phyloP scores from a whole-genome alignment of 179 eudicot genomes.

The Gypsophila paniculata region DNA sequence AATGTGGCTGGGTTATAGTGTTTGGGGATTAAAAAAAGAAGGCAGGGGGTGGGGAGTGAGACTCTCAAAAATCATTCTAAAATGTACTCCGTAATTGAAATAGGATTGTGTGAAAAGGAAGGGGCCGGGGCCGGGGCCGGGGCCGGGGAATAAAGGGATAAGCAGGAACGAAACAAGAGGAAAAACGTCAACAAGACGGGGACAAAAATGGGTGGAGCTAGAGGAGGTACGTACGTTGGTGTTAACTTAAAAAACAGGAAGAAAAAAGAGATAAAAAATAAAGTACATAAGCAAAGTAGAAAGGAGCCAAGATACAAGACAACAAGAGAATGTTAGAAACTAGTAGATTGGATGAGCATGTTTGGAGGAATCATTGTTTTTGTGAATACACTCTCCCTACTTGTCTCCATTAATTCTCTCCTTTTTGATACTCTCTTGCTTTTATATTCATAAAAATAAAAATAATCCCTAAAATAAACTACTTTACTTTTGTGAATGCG shows the following conservation, averaged over 20 bases:
- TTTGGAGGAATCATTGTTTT: constrained; percentile 41
- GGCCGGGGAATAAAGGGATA: constrained; percentile 21
- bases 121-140: not conserved
- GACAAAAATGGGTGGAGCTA: constrained; percentile 25
- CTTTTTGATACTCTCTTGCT: too few species aligned
- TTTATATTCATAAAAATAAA: too few species aligned
- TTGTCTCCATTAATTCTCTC: constrained; percentile 21
- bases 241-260: constrained; percentile 17
- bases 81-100: too few species aligned
- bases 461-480: too few species aligned
- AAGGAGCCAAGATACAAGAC: constrained; percentile 31
- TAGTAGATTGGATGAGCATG: constrained; percentile 66
- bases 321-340: constrained; percentile 51
- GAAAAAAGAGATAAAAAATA: constrained; percentile 16
- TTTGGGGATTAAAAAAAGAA: constrained; percentile 23
- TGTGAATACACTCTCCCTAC: constrained; percentile 27
- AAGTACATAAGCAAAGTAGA: constrained; percentile 30
- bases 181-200: constrained; percentile 24
- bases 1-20: constrained; percentile 8
- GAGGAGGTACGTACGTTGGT: constrained; percentile 24
- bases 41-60: too few species aligned
- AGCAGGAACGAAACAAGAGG: constrained; percentile 30
- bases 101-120: constrained; percentile 24
- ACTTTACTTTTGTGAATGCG: not conserved
- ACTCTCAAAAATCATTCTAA: constrained; percentile 23